Evolutionary conservation across 176 grass and related monocot genomes (phyloP).

Genomic region (Elymus sibiricus): DNA sequence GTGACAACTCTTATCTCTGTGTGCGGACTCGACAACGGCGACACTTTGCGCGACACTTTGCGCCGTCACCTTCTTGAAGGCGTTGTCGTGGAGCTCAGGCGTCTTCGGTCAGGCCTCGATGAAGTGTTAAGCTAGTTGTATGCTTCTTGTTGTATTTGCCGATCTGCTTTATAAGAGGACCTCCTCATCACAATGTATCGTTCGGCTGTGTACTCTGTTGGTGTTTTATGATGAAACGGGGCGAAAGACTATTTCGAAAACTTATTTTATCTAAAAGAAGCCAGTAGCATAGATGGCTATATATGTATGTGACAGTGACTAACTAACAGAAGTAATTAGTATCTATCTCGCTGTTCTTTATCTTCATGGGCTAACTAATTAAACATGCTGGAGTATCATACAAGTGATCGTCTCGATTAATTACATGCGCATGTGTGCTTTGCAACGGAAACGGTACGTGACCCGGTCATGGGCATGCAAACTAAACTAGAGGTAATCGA

Average conservation of each 20-base stretch:
- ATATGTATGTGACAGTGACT: constrained; percentile 19
- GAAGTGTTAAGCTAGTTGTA: too few species aligned
- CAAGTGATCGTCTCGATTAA: neutral
- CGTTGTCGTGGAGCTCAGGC: too few species aligned
- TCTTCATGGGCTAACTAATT: neutral
- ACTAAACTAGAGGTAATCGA: neutral
- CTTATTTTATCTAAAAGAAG: neutral
- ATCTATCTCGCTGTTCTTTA: neutral
- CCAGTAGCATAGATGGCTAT: neutral
- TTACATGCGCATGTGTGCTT: neutral
- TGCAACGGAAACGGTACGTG: constrained; percentile 1
- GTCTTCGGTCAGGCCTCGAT: too few species aligned
- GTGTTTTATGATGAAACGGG: too few species aligned
- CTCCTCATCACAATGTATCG: too few species aligned
- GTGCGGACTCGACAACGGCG: too few species aligned
- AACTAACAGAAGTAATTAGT: neutral
- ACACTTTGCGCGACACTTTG: too few species aligned
- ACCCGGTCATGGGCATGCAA: neutral
- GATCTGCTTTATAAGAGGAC: too few species aligned
- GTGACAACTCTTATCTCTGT: too few species aligned
- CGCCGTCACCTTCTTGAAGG: too few species aligned
- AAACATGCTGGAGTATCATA: neutral
- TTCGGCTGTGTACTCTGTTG: too few species aligned
- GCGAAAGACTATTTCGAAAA: neutral
- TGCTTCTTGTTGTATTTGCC: too few species aligned